phyloP scores from a whole-genome alignment of 169 alveolate species.

The Perkinsus olseni region DNA sequence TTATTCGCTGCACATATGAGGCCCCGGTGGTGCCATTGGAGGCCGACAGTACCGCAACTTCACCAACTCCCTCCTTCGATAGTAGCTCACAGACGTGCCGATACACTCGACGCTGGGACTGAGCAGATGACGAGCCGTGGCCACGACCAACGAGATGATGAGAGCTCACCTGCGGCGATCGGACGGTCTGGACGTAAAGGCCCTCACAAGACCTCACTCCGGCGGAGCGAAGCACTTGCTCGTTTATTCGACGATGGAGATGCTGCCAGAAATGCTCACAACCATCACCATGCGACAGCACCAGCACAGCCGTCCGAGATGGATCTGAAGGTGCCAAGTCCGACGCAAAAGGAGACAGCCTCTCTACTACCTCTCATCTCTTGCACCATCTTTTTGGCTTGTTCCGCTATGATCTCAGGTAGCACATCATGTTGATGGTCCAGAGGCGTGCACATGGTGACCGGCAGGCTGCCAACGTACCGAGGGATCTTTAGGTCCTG shows the following conservation, averaged over 20 bases:
- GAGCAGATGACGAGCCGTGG: neutral
- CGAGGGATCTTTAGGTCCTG: neutral
- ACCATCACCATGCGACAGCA: neutral
- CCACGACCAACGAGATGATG: neutral
- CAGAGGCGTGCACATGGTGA: neutral
- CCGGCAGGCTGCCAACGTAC: neutral
- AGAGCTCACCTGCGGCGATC: neutral
- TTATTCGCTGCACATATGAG: neutral
- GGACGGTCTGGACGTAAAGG: neutral
- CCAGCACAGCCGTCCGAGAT: neutral
- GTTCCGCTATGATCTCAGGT: neutral
- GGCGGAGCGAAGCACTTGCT: neutral
- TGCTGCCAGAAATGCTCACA: neutral
- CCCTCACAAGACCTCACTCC: neutral
- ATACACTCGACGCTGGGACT: neutral
- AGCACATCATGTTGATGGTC: neutral
- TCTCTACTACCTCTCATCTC: neutral
- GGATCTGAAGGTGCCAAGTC: too few species aligned
- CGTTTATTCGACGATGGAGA: neutral
- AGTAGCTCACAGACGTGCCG: neutral
- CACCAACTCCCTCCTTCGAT: neutral
- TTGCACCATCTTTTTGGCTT: neutral
- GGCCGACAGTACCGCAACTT: neutral
- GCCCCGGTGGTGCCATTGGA: neutral
- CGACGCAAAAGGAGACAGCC: too few species aligned